phyloP scores from a whole-genome alignment of 2,329 filamentous ascomycete genomes.

The Fusarium euwallaceae region DNA sequence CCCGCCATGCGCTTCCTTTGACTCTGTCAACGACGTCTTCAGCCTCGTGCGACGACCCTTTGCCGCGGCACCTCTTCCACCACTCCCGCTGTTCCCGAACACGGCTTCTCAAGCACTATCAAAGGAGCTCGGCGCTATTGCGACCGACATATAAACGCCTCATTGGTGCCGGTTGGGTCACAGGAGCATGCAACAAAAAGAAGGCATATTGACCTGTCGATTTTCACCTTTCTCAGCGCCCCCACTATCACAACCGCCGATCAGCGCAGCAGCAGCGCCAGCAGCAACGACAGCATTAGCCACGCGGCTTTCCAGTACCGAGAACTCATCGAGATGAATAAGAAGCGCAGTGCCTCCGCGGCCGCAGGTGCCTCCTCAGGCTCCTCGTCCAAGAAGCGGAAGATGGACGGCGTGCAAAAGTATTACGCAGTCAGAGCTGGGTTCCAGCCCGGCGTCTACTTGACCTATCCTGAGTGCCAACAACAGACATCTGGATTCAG shows the following conservation, averaged over 20 bases:
- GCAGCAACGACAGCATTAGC: slow-evolving; percentile 11
- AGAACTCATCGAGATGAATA: slow-evolving; percentile 45
- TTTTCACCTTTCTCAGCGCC: slow-evolving; percentile 41
- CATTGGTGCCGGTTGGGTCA: slow-evolving; percentile 35
- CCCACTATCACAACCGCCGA: slow-evolving; percentile 13
- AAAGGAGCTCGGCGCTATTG: slow-evolving; percentile 4
- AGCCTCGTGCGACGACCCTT: slow-evolving; percentile 41
- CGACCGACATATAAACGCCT: slow-evolving; percentile 21
- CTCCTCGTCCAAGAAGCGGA: slow-evolving; percentile 60
- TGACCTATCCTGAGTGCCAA: slow-evolving; percentile 72
- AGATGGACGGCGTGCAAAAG: slow-evolving; percentile 64
- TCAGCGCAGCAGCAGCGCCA: slow-evolving; percentile 4
- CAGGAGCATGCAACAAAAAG: slow-evolving; percentile 34
- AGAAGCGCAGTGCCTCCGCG: slow-evolving; percentile 47
- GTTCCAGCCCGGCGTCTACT: slow-evolving; percentile 71
- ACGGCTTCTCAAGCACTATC: slow-evolving; percentile 32
- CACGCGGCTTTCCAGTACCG: slow-evolving; percentile 10
- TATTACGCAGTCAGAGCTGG: slow-evolving; percentile 74
- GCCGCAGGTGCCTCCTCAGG: slow-evolving; percentile 27
- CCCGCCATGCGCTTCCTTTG: slow-evolving; percentile 47
- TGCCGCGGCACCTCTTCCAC: slow-evolving; percentile 8
- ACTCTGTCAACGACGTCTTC: slow-evolving; percentile 41
- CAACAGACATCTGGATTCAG: slow-evolving; percentile 70
- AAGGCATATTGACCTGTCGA: slow-evolving; percentile 32
- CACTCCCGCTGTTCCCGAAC: slow-evolving; percentile 16